Evolutionary conservation across 768 basidiomycete species (phyloP).

Genomic region (Panaeolus papilionaceus): DNA sequence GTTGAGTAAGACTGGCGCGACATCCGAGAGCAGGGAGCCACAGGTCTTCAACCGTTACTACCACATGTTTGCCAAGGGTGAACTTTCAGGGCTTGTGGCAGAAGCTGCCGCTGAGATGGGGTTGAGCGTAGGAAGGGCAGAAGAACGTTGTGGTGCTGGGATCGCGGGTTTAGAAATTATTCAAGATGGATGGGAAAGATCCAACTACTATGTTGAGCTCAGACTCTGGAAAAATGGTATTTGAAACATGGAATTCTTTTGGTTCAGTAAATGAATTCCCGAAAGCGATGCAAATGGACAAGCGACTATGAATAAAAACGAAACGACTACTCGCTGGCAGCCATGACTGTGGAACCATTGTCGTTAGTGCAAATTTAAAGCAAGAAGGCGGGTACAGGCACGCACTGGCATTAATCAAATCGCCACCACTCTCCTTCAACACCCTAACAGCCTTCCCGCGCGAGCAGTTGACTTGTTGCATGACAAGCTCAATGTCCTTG

Average conservation of each 20-base stretch:
- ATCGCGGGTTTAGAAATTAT: slow-evolving; percentile 67
- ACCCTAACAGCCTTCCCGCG: slow-evolving; percentile 92
- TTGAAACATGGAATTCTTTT: slow-evolving; percentile 6
- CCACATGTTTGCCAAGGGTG: slow-evolving; percentile 90
- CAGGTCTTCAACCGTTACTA: slow-evolving; percentile 89
- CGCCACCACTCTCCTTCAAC: slow-evolving; percentile 90
- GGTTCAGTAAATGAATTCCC: slow-evolving; percentile 11
- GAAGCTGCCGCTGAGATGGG: slow-evolving; percentile 68
- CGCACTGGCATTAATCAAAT: slow-evolving; percentile 96
- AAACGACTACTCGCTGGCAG: slow-evolving; percentile 79
- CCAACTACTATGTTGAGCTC: slow-evolving; percentile 87
- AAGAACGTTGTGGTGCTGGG: slow-evolving; percentile 21
- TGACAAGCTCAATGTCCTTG: slow-evolving; percentile 95
- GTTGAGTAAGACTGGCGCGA: slow-evolving; percentile 25
- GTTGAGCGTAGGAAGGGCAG: slow-evolving; percentile 52
- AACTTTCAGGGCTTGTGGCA: slow-evolving; percentile 66
- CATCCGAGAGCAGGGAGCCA: slow-evolving; percentile 27
- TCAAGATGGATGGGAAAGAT: slow-evolving; percentile 85
- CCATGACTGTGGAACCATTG: slow-evolving; percentile 70
- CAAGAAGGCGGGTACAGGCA: slow-evolving; percentile 30
- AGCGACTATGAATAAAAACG: slow-evolving; percentile 36
- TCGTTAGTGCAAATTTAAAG: slow-evolving; percentile 1
- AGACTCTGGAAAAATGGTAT: slow-evolving; percentile 57
- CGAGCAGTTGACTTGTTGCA: slow-evolving; percentile 86
- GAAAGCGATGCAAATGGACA: slow-evolving; percentile 31